Evolutionary conservation across 2,329 filamentous ascomycete genomes (phyloP).

Genomic region (Cordyceps cateniannulata): DNA sequence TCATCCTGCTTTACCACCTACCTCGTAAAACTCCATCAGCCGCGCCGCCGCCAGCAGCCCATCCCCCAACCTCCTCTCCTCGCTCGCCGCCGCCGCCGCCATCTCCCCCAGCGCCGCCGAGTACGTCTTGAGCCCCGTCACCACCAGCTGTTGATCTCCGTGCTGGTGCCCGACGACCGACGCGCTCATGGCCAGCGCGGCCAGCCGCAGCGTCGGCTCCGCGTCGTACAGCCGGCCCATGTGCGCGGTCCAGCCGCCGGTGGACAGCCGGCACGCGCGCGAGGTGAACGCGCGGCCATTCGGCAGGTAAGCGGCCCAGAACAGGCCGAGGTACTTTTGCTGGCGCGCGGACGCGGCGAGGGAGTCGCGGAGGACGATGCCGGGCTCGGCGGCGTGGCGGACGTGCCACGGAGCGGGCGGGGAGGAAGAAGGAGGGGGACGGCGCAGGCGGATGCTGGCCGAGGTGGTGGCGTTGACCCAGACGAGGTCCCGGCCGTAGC

Average conservation of each 20-base stretch:
- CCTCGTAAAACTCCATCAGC: slow-evolving; percentile 6
- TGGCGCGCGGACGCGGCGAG: slow-evolving; percentile 4
- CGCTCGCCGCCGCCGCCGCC: neutral
- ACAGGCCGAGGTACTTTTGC: slow-evolving; percentile 9
- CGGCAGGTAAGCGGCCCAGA: slow-evolving; percentile 10
- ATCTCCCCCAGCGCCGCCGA: neutral
- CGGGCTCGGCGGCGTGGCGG: neutral
- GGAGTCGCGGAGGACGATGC: neutral
- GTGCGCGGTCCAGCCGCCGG: too few relatives aligned
- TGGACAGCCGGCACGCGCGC: neutral
- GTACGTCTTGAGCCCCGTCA: slow-evolving; percentile 2
- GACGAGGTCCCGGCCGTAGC: slow-evolving; percentile 6
- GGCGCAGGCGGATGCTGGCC: neutral
- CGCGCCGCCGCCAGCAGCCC: slow-evolving; percentile 2
- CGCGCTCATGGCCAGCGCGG: slow-evolving; percentile 3
- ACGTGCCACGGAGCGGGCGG: slow-evolving; percentile 2
- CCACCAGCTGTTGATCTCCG: neutral
- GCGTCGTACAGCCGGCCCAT: too few relatives aligned
- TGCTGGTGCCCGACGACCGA: neutral
- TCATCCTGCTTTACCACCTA: neutral
- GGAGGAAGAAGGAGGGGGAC: neutral
- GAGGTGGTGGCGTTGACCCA: slow-evolving; percentile 8
- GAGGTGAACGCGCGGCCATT: slow-evolving; percentile 2
- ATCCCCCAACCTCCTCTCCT: neutral
- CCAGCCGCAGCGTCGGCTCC: too few relatives aligned